These are phyloP conservation scores for Mucor piriformis DNA, from an alignment of 371 early-diverging fungal species.

Conservation along the genomic window DNA sequence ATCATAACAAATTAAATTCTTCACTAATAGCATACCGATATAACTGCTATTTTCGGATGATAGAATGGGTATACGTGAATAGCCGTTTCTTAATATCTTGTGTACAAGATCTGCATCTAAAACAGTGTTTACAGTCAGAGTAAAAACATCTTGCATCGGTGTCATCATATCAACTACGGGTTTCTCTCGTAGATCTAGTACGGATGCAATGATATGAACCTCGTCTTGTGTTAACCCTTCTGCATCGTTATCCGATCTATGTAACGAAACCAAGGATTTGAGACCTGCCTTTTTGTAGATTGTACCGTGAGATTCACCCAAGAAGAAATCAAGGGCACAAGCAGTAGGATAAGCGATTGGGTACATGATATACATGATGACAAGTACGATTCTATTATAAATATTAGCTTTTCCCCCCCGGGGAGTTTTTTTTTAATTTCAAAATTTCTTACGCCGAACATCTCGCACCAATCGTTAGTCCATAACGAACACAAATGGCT, in stretches of 20 bases:
- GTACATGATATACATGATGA: constrained; percentile 70
- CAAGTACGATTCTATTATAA: constrained; percentile 66
- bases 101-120: constrained; percentile 70
- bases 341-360: constrained; percentile 83
- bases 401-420: too few relatives aligned
- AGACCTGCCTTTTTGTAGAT: constrained; percentile 75
- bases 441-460: constrained; percentile 53
- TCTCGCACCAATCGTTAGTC: constrained; percentile 81
- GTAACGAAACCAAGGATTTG: constrained; percentile 88
- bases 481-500: constrained; percentile 66
- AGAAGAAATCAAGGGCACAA: constrained; percentile 68
- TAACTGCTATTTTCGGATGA: constrained; percentile 62
- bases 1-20: constrained; percentile 83
- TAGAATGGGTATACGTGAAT: constrained; percentile 91
- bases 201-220: constrained; percentile 89
- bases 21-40: constrained; percentile 91
- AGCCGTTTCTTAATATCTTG: constrained; percentile 81
- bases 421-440: too few relatives aligned
- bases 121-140: constrained; percentile 67
- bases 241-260: constrained; percentile 66
- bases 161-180: constrained; percentile 87
- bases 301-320: constrained; percentile 82
- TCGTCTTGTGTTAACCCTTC: constrained; percentile 90
- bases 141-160: constrained; percentile 81
- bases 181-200: constrained; percentile 90